phyloP scores from a whole-genome alignment of 169 alveolate genomes.

The Plasmodium gonderi region DNA sequence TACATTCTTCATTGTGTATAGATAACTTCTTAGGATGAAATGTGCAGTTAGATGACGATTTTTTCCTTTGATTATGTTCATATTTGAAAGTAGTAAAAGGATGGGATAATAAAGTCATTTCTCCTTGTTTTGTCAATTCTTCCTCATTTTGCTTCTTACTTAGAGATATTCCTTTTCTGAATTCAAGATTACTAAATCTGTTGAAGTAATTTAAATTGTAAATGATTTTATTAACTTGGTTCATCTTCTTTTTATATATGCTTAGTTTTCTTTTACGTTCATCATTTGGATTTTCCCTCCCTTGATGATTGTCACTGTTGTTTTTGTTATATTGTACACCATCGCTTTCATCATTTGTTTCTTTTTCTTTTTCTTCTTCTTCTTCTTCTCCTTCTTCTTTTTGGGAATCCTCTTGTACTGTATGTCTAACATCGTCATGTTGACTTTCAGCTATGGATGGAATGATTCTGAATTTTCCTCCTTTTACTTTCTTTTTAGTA shows the following conservation, averaged over 20 bases:
- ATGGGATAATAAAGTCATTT: no score
- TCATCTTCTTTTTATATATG: constrained; percentile 45
- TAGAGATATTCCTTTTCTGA: neutral
- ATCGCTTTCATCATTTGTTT: neutral
- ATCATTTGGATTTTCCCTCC: neutral
- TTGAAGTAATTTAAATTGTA: constrained; percentile 33
- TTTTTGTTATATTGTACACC: neutral
- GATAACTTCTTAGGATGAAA: neutral
- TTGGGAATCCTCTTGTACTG: no score
- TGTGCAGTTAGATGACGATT: neutral
- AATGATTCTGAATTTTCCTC: no score
- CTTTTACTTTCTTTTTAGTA: no score
- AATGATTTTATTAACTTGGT: constrained; percentile 33
- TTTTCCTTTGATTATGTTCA: neutral
- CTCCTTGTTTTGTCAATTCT: neutral
- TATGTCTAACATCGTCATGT: no score
- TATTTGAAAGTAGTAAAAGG: neutral
- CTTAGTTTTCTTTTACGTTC: neutral
- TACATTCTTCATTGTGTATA: neutral
- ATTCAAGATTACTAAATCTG: constrained; percentile 26
- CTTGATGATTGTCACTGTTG: neutral
- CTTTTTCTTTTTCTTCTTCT: neutral
- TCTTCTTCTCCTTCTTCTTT: neutral
- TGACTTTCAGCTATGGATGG: no score
- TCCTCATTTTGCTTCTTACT: neutral